phyloP scores from a whole-genome alignment of 2,329 filamentous ascomycete genomes.

The Xylariales sp. region DNA sequence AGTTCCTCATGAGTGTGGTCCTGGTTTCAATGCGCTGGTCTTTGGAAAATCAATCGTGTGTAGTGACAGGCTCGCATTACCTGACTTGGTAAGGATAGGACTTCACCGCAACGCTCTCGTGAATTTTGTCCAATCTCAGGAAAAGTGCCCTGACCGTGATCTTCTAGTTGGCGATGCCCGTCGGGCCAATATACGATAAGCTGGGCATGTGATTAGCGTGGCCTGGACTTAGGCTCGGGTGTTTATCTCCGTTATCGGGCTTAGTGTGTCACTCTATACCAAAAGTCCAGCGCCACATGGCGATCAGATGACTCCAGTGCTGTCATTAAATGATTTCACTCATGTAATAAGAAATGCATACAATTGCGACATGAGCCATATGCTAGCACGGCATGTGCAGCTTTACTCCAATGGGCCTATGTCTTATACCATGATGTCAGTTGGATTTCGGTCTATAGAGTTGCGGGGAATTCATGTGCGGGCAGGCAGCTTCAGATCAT shows the following conservation, averaged over 20 bases:
- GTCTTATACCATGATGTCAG: no score
- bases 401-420: no score
- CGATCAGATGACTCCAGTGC: neutral
- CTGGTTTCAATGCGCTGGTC: no score
- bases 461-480: no score
- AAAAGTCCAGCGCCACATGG: constrained; percentile 1
- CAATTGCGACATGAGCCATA: no score
- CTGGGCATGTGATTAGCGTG: constrained; percentile 6
- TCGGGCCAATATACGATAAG: neutral
- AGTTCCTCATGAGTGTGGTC: no score
- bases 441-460: no score
- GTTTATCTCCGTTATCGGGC: constrained; percentile 12
- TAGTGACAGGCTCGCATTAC: constrained; percentile 8
- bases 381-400: no score
- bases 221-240: no score
- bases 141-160: neutral
- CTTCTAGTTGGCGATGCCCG: neutral
- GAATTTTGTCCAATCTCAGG: neutral
- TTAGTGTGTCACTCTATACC: neutral
- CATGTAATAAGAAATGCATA: constrained; percentile 9
- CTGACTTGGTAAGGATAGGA: constrained; percentile 9
- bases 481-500: no score
- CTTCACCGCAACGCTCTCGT: neutral
- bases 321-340: neutral
- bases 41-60: no score